Evolutionary conservation across 2,329 filamentous ascomycete species (phyloP), one percentile per base, ranked within the genome.

Genomic region (Diaporthe caulivora): DNA sequence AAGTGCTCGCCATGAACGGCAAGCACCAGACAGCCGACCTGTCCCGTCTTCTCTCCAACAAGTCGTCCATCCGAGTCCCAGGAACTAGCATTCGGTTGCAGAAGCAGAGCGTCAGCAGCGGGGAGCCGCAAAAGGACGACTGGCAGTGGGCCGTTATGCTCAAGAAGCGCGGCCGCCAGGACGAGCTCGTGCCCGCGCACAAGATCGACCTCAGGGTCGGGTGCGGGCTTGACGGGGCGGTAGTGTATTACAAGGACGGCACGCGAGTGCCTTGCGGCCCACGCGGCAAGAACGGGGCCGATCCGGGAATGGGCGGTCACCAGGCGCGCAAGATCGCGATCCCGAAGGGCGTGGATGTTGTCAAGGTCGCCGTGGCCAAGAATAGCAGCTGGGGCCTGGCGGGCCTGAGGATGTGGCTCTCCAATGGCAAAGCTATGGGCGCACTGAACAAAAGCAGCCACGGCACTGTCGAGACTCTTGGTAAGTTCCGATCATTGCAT

Each of bases 121-220:
- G 62, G 29, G 62, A 65, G 44, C 44, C 44, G 24, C 62, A 65
- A 31, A 65, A 65, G 62, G 70, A 77, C 8, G 57, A 76, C 44
- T 79, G 77, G 78, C 44, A 49, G 9, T 84, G 82, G 82, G 76
- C 80, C 1, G 79, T 82, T 2, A 74, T 84, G 64, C 76, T 84
- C 15, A 80, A 78, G 55, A 81, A 78, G 72, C 76, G 78, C 15
- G 76, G 78, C 10, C 31, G 67, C 15, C 76, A 81, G 40, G 83
- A 82, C 44, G 75, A 71, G 26, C 68, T 87, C 5, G 78, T 83
- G 15, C 79, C 79, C n/a, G 86, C 84, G 0, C 80, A 78, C 2
- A 81, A 79, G 21, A 84, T 88, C 37, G 86, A 88, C 74, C 76
- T 87, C 3, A 81, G 85, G 2, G 83, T 87, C 8, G 86, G 86